A percentile compares a stretch with the other conserved stretches of the same genome.
Evolutionary conservation across 2,329 filamentous ascomycete genomes (phyloP).

Genomic region (Botrytis deweyae): DNA sequence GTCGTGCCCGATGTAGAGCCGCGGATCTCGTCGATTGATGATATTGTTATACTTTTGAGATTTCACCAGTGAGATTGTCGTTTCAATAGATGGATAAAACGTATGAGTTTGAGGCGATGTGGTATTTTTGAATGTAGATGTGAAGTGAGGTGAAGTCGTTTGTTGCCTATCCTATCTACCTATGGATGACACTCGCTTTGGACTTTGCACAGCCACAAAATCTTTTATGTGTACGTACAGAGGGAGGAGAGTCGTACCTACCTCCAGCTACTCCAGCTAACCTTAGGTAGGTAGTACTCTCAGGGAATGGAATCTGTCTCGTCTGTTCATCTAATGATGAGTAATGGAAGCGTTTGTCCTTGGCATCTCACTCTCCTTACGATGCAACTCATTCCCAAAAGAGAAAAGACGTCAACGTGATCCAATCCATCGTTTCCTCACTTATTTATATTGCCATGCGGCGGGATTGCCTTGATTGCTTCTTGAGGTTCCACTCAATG

Average conservation of each 20-base stretch:
- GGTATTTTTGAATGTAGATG: not conserved
- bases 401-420: not conserved
- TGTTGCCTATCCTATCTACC: not conserved
- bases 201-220: constrained; percentile 6
- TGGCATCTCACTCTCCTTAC: not conserved
- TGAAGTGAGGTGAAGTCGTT: not conserved
- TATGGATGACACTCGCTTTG: not conserved
- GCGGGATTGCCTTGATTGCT: not conserved
- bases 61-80: too few relatives aligned
- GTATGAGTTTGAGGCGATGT: not conserved
- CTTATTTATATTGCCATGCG: not conserved
- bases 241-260: not conserved
- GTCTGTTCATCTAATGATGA: not conserved
- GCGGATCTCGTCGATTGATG: not conserved
- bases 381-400: not conserved
- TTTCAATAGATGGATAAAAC: not conserved
- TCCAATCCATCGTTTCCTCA: not conserved
- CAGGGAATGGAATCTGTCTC: not conserved
- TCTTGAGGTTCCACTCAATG: not conserved
- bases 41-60: not conserved
- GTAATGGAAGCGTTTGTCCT: not conserved
- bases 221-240: not conserved
- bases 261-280: too few relatives aligned
- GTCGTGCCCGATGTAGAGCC: not conserved
- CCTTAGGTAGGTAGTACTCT: not conserved